Base-by-base conservation (phyloP, 805 yeast genomes). In the Metschnikowia anglica region DNA sequence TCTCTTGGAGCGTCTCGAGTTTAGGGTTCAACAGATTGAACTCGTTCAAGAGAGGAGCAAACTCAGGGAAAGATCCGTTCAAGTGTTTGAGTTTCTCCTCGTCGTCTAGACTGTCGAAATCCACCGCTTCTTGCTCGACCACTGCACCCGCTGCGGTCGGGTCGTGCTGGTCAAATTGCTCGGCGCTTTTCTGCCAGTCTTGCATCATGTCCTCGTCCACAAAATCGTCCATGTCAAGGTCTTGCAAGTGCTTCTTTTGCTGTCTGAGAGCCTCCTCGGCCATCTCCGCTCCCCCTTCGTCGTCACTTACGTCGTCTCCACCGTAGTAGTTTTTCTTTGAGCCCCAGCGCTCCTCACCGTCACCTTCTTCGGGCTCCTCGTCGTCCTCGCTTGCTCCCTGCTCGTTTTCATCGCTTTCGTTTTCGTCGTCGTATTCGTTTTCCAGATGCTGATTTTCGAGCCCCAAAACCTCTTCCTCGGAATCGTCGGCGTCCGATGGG, bases 251-350 rank as follows among this genome's bases (percentile, higher is more conserved):
- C 47, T 63, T 64, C 68, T 85, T 85, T 65, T 90, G 97, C 52
- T 88, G 81, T 58, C 88, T 80, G 37, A 87, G 58, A 0, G 98
- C 98, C 65, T 93, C 97, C 54, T 80, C 81, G 44, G 91, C 93
- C 65, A 89, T 82, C 48, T 79, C 81, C 48, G 79, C 81, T 4
- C 88, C 85, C 41, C 81, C 95, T 24, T 83, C 91, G 50, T 86
- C 95, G 62, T 74, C 87, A 52, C 66, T 74, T 13, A 74, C 78
- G 47, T 79, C 85, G n/a, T 79, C 83, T 7, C 64, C 64, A 33
- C 83, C 84, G 55, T 80, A 80, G 52, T 77, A 78, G 51, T 70
- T 59, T 46, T 60, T 59, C 48, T 60, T 60, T n/a, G 74, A 70
- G 43, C 80, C 77, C 72, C 75, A 63, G 16, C 67, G 65, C 20